phyloP scores from a whole-genome alignment of 305 asterid genomes.

The Solanum hybrid region DNA sequence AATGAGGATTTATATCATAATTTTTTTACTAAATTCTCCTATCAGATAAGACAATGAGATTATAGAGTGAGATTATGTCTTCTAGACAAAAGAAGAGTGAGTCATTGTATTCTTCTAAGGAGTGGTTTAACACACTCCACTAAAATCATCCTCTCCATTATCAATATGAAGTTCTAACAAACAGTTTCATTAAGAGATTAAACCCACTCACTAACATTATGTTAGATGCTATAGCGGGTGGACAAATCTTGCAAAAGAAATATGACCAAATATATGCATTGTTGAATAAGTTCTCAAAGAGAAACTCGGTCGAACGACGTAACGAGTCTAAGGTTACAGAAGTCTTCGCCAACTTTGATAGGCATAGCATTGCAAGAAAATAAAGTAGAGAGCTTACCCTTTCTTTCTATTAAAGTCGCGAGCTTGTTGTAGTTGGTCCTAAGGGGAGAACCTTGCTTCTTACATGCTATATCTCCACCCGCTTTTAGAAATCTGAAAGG shows the following conservation, averaged over 20 bases:
- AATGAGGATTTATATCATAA: not conserved
- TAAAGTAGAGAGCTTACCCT: no score
- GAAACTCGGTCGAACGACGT: not conserved
- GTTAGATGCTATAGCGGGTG: not conserved
- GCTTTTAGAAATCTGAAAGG: no score
- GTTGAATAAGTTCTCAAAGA: not conserved
- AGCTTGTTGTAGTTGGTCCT: no score
- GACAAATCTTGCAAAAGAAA: not conserved
- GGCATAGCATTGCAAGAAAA: no score
- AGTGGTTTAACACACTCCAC: not conserved
- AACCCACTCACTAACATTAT: not conserved
- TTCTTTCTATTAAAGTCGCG: no score
- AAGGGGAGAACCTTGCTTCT: no score
- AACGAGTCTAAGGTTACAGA: no score
- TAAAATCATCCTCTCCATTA: not conserved
- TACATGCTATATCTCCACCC: no score
- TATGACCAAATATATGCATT: not conserved
- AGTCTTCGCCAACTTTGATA: no score
- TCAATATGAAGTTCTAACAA: not conserved
- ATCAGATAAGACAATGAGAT: not conserved
- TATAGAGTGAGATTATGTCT: not conserved
- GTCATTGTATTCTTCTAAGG: not conserved
- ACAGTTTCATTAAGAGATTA: not conserved
- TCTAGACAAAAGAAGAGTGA: not conserved
- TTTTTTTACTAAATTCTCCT: not conserved